Evolutionary conservation across 2,329 filamentous ascomycete species (phyloP), one percentile per base, ranked within the genome.

Genomic region (Claviceps maximensis): DNA sequence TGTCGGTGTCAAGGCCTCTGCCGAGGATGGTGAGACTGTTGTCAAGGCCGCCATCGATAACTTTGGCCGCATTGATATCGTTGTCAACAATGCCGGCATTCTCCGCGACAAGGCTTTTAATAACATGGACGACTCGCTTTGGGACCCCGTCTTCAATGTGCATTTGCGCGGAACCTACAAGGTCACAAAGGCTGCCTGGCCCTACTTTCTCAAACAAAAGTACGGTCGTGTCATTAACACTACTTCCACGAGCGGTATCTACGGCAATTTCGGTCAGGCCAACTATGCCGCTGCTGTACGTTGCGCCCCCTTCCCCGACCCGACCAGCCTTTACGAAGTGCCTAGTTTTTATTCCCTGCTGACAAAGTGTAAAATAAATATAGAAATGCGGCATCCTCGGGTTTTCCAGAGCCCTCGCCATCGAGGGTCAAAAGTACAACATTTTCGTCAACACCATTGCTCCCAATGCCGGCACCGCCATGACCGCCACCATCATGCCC

Each of bases 371-470:
- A 36, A 15, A 19, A 62, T 51, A 33, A 49, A n/a, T 31, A 13
- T 59, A 87, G 83, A 93, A 93, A 83, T 79, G 80, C 60, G 93
- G 88, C 72, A 97, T 98, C 59, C 84, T 98, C 44, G 93, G 93
- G 56, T 89, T 98, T 76, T 95, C 90, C 42, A 87, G 89, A 61
- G 88, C 93, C 50, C 80, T 98, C 53, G 93, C 93, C 50, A 79
- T 93, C 49, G 93, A 98, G 73, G 93, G 93, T 62, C 79, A 80
- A 65, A 97, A 97, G 77, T 89, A 98, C 78, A 95, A 96, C 77
- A 97, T 98, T 70, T 89, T 83, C 63, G 88, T 95, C 69, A 98
- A 98, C 79, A 95, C 90, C 54, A 96, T 98, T 64, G 93, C 93
- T 25, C 93, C 93, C 61, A 98, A 97, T 65, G 93, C 93, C 41